Evolutionary conservation across 345 rosid species (phyloP).

Genomic region (Lepidium sativum): DNA sequence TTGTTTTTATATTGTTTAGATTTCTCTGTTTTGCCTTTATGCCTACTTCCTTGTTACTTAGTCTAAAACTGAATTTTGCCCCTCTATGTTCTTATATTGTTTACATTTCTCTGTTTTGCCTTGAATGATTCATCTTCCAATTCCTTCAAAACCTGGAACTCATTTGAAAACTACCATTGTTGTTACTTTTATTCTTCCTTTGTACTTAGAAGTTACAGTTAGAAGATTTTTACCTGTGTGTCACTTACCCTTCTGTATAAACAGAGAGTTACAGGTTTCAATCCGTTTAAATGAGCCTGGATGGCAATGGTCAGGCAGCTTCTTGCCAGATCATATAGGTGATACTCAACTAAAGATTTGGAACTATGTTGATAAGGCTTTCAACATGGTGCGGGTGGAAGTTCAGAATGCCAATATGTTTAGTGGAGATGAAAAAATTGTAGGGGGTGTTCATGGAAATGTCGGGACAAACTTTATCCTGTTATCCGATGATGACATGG

Average conservation of each 20-base stretch:
- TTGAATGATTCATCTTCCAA: not conserved
- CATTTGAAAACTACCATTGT: not conserved
- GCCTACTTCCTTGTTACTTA: not conserved
- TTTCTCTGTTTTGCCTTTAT: not conserved
- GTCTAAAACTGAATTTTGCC: not conserved
- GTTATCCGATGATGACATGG: slow-evolving; percentile 82
- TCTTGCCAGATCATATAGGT: slow-evolving; percentile 88
- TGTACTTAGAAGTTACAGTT: not conserved
- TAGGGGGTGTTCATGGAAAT: slow-evolving; percentile 63
- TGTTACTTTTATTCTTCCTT: not conserved
- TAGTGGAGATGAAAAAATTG: slow-evolving; percentile 59
- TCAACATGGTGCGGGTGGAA: slow-evolving; percentile 80
- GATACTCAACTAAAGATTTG: slow-evolving; percentile 90
- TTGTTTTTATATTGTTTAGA: not conserved
- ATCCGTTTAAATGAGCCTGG: slow-evolving; percentile 83
- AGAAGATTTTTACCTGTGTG: not conserved
- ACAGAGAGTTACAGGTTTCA: slow-evolving; percentile 82
- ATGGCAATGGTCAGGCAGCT: slow-evolving; percentile 98
- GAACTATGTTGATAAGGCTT: slow-evolving; percentile 59
- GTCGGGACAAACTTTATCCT: slow-evolving; percentile 86
- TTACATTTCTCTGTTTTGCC: no score
- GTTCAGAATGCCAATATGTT: slow-evolving; percentile 85
- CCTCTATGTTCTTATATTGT: not conserved
- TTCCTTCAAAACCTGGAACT: not conserved
- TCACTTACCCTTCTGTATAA: slow-evolving; percentile 14